Evolutionary conservation across 257 asterid genomes (phyloP).

Genomic region (Gynochthodes officinalis): DNA sequence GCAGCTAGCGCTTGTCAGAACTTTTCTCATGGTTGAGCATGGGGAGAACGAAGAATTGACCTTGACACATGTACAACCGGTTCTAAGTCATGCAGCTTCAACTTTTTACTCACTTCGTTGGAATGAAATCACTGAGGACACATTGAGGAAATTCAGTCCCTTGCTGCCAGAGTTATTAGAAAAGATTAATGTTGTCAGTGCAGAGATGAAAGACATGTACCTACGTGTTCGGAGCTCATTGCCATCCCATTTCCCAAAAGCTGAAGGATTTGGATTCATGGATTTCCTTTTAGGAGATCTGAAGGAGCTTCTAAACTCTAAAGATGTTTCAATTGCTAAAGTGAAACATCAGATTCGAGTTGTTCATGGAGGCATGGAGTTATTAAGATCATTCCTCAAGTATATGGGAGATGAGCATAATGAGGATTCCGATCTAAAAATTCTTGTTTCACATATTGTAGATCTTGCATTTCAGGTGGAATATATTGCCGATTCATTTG

Average conservation of each 20-base stretch:
- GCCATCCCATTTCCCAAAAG: background rate
- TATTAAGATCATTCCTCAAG: background rate
- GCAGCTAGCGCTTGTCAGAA: background rate
- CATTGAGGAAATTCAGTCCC: too few species aligned
- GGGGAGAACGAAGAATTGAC: background rate
- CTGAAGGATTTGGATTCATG: conserved; percentile 11
- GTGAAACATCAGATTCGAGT: background rate
- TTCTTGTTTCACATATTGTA: background rate
- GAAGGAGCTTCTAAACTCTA: background rate
- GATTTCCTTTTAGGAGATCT: conserved; percentile 5
- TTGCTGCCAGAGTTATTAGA: background rate
- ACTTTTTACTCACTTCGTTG: background rate
- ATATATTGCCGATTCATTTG: conserved; percentile 11
- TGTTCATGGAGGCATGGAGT: background rate
- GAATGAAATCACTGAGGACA: background rate
- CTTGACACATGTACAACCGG: background rate
- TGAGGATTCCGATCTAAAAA: background rate
- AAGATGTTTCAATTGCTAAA: background rate
- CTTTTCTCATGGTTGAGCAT: background rate
- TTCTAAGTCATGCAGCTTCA: background rate
- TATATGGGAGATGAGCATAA: background rate
- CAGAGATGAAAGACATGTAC: background rate
- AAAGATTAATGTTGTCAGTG: conserved; percentile 2
- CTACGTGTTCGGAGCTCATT: background rate
- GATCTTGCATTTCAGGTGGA: conserved; percentile 16